These are phyloP conservation scores for Pseudognaphalium luteoalbum DNA, from an alignment of 129 eudicot genomes.

Conservation along the genomic window DNA sequence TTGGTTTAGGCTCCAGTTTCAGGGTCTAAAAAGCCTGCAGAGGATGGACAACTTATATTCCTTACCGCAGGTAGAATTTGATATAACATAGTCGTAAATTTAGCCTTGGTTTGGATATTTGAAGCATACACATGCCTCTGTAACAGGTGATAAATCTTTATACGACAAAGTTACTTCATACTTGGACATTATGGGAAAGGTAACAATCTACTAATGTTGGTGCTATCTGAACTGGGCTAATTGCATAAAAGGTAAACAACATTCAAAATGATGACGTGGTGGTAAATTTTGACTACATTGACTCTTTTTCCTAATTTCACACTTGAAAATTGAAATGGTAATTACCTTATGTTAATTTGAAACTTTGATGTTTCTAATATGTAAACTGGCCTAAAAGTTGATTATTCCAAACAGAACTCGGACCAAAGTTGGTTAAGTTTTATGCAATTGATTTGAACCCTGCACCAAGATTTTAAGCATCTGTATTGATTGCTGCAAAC, in stretches of 20 bases:
- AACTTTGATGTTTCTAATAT: not conserved
- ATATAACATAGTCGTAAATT: not conserved
- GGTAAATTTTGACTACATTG: not conserved
- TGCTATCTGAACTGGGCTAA: slow-evolving; percentile 1
- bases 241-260: not conserved
- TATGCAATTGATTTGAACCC: not conserved
- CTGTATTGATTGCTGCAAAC: slow-evolving; percentile 2
- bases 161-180: slow-evolving; percentile 60
- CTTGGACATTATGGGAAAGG: slow-evolving; percentile 98
- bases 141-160: slow-evolving; percentile 74
- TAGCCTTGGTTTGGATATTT: slow-evolving; percentile 17
- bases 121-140: slow-evolving; percentile 13
- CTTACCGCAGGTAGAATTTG: slow-evolving; percentile 69
- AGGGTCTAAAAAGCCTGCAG: slow-evolving; percentile 98
- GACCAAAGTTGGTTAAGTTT: not conserved
- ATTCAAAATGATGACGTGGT: not conserved
- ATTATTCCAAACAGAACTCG: not conserved
- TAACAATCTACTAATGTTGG: slow-evolving; percentile 16
- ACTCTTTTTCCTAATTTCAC: not conserved
- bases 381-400: too few species aligned
- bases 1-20: slow-evolving; percentile 90
- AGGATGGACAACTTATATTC: slow-evolving; percentile 92
- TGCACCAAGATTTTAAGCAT: not conserved
- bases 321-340: slow-evolving; percentile 4
- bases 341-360: not conserved